Evolutionary conservation across 768 basidiomycete genomes (phyloP).

Genomic region (Xerocomellus intermedius): DNA sequence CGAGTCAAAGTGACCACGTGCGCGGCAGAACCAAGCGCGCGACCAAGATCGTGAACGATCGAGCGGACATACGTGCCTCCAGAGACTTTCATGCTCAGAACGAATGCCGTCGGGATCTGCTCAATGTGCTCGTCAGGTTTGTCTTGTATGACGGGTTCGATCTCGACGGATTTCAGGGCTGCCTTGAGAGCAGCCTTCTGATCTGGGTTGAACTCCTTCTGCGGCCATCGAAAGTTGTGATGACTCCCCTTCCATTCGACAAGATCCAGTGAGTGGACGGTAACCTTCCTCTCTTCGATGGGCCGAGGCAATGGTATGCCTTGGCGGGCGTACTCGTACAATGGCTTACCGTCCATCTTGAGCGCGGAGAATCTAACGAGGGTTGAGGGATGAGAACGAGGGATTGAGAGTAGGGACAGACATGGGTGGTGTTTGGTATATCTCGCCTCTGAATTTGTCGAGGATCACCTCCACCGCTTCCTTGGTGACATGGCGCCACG

Average conservation of each 20-base stretch:
- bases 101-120: conserved; percentile 69
- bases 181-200: conserved; percentile 69
- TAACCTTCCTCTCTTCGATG: conserved; percentile 84
- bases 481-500: conserved; percentile 81
- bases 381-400: conserved; percentile 4
- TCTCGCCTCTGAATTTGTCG: conserved; percentile 77
- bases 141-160: conserved; percentile 36
- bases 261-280: conserved; percentile 77
- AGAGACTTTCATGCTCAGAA: conserved; percentile 89
- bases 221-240: conserved; percentile 79
- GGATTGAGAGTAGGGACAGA: conserved; percentile 33
- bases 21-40: conserved; percentile 80
- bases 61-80: conserved; percentile 97
- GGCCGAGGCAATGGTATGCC: conserved; percentile 90
- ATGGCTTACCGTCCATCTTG: conserved; percentile 95
- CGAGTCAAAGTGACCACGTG: conserved; percentile 91
- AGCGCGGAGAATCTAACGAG: conserved; percentile 85
- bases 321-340: conserved; percentile 94
- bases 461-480: conserved; percentile 71
- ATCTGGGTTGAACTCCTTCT: conserved; percentile 61
- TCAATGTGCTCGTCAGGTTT: conserved; percentile 34
- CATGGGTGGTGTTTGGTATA: conserved; percentile 92
- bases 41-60: conserved; percentile 90
- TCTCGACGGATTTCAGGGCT: conserved; percentile 54
- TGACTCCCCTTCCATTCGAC: conserved; percentile 72